Conservation (phyloP, 805 yeast genomes). For the Metschnikowia sp. region DNA sequence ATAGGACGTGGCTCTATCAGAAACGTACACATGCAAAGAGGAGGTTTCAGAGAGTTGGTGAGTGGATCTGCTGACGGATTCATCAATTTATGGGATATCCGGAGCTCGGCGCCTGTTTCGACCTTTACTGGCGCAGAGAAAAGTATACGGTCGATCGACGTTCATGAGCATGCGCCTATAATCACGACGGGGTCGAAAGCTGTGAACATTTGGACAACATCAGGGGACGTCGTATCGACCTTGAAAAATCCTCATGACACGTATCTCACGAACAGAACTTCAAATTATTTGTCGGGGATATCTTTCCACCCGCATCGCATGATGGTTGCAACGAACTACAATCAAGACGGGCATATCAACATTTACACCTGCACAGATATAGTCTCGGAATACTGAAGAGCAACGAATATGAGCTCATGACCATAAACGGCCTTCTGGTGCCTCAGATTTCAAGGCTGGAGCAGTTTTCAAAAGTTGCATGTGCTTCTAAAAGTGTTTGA, state of each 20-base stretch:
- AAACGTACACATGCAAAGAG: conserved; percentile 92
- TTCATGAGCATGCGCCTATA: conserved; percentile 96
- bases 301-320: conserved; percentile 91
- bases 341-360: conserved; percentile 70
- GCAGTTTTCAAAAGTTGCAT: too few species aligned
- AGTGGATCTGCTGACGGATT: conserved; percentile 81
- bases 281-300: conserved; percentile 59
- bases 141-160: conserved; percentile 63
- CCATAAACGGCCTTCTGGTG: too few species aligned
- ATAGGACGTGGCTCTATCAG: conserved; percentile 53
- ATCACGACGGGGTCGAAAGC: conserved; percentile 82
- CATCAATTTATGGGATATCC: conserved; percentile 87
- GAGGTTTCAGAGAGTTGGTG: conserved; percentile 86
- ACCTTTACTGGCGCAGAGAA: conserved; percentile 55
- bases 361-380: conserved; percentile 47
- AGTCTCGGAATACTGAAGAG: conserved; percentile 27
- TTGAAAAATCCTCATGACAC: conserved; percentile 50
- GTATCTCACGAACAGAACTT: conserved; percentile 44
- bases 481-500: too few species aligned
- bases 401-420: background rate
- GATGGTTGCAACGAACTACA: conserved; percentile 84
- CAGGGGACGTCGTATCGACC: conserved; percentile 68
- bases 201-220: conserved; percentile 79
- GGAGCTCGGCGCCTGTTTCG: conserved; percentile 67
- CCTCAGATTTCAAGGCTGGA: too few species aligned